Evolutionary conservation across 305 asterid species (phyloP).

Genomic region (Rubia balearica): DNA sequence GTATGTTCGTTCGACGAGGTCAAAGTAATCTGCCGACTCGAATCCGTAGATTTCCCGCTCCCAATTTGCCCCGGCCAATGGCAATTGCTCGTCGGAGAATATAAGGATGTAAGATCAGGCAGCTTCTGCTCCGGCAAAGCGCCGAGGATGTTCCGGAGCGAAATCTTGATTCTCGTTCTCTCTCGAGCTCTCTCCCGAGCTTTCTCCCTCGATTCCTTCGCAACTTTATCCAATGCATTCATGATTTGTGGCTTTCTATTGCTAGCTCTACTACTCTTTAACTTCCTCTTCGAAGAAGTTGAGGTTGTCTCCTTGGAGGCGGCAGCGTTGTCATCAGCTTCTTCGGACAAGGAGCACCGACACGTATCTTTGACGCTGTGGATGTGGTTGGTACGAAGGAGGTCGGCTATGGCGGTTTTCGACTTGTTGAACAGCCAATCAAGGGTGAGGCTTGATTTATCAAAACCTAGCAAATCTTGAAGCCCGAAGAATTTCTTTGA

Average conservation of each 20-base stretch:
- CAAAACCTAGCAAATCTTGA: constrained; percentile 70
- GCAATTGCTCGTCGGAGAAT: constrained; percentile 1
- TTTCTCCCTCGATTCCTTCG: constrained; percentile 51
- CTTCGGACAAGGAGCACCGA: constrained; percentile 30
- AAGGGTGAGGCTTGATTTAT: constrained; percentile 80
- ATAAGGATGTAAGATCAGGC: background rate
- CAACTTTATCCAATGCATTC: constrained; percentile 12
- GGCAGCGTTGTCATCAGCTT: background rate
- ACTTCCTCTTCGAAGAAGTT: constrained; percentile 6
- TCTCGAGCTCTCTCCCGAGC: constrained; percentile 90
- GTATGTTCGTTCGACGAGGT: constrained; percentile 3
- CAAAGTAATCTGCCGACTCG: constrained; percentile 1
- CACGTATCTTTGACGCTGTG: background rate
- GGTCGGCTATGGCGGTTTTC: constrained; percentile 49
- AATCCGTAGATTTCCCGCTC: constrained; percentile 5
- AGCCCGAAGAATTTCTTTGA: constrained; percentile 79
- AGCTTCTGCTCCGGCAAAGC: constrained; percentile 8
- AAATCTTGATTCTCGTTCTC: constrained; percentile 60
- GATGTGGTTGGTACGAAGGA: constrained; percentile 26
- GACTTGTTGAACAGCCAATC: constrained; percentile 78
- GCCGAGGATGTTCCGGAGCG: constrained; percentile 30
- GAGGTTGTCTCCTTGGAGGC: background rate
- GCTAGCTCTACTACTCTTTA: background rate
- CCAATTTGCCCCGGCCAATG: constrained; percentile 11
- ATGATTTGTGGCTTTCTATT: background rate